Percentiles rank a stretch among this genome's conserved stretches.
Evolutionary conservation across 2,329 filamentous ascomycete species (phyloP).

Genomic region (Zymoseptoria passerinii): DNA sequence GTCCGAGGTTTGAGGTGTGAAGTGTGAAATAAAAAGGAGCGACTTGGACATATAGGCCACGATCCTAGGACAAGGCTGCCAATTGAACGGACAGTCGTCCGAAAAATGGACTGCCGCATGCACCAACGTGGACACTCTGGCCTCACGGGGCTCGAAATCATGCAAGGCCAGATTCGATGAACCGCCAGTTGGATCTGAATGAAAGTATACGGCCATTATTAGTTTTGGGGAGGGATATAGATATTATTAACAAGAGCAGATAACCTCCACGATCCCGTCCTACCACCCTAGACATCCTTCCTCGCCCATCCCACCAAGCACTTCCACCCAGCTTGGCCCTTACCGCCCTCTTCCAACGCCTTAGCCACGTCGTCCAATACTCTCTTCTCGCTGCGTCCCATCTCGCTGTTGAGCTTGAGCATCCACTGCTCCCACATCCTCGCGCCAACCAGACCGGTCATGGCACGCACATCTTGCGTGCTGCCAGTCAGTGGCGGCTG

Average conservation of each 20-base stretch:
- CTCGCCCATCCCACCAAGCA: slow-evolving; percentile 52
- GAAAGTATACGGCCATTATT: slow-evolving; percentile 12
- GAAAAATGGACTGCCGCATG: no score
- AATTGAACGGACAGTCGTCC: no score
- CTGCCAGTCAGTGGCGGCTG: slow-evolving; percentile 28
- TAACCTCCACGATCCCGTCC: neutral
- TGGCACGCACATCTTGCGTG: slow-evolving; percentile 31
- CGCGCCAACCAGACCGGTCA: slow-evolving; percentile 74
- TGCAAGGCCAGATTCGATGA: neutral
- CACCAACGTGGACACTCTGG: no score
- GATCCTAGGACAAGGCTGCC: no score
- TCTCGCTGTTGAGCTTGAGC: slow-evolving; percentile 78
- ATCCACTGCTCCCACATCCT: slow-evolving; percentile 98
- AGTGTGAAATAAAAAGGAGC: no score
- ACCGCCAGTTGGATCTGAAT: slow-evolving; percentile 8
- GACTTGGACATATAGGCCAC: no score
- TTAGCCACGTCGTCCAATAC: slow-evolving; percentile 49
- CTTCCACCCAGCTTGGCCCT: slow-evolving; percentile 50
- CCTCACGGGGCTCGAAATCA: no score
- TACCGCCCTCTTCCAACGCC: slow-evolving; percentile 53
- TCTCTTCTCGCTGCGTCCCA: slow-evolving; percentile 54
- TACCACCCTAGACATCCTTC: slow-evolving; percentile 33
- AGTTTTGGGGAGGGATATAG: neutral
- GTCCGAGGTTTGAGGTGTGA: no score
- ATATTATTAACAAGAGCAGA: slow-evolving; percentile 1